Base-by-base conservation (phyloP, 768 basidiomycete genomes). In the Scleroderma bovista region DNA sequence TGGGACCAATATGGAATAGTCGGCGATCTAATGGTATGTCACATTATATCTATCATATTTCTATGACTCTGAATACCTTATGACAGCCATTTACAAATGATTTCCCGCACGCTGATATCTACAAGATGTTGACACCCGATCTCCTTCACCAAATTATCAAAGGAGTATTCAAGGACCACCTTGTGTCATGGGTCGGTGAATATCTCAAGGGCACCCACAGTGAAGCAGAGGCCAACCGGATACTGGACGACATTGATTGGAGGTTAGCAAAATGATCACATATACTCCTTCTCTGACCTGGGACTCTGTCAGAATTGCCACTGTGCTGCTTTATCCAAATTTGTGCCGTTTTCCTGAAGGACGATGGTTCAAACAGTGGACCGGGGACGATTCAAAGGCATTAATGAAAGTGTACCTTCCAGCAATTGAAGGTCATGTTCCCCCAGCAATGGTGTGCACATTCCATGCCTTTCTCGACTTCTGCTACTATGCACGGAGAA, bases 381-480 rank as follows among this genome's bases (percentile, higher is more conserved):
- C 55, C 1, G 55, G 59, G 1, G 51, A 60, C 48, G 58, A 60
- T 38, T 55, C 55, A 2, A 60, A 60, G 34, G 59, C 59, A 2
- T 48, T 61, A 2, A 60, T 60, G 59, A 60, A 60, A 55, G 57
- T 60, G 1, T 46, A 13, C 22, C 12, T 49, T 5, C 48, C 40
- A 13, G 39, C 48, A 40, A 34, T 49, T 34, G 39, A 38, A 57
- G 56, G 58, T 55, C 23, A 53, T 51, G 50, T 57, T 7, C 56
- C 58, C 4, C 19, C 11, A 22, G 33, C 39, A 29, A 43, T 57
- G 6, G 37, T 59, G 11, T 40, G 24, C n/a, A 39, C 59, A n/a
- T 23, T 29, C 5, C 4, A 9, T 9, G 47, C 64, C 1, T 66
- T 66, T 46, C 29, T 63, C 0, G 59, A 66, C 31, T 65, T 66